These are phyloP conservation scores for Ampelocalamus luodianensis DNA, from an alignment of 176 grass and related monocot species.

Conservation along the genomic window DNA sequence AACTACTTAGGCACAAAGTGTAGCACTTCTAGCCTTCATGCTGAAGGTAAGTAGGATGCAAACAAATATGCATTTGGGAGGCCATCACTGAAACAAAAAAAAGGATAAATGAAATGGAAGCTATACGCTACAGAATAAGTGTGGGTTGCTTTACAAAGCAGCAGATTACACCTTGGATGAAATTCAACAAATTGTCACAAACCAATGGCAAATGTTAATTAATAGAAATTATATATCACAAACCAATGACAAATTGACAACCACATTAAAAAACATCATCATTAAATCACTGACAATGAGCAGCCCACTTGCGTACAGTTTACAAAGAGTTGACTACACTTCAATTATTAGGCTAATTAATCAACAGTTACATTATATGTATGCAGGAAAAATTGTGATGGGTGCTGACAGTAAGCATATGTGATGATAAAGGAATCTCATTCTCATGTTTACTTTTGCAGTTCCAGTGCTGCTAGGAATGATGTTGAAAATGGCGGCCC, in stretches of 20 bases:
- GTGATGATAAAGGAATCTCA: not conserved
- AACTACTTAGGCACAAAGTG: not conserved
- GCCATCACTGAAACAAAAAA: not conserved
- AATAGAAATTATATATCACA: not conserved
- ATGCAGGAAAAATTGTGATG: not conserved
- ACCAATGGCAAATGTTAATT: not conserved
- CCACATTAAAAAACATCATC: not conserved
- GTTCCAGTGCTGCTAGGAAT: constrained; percentile 80
- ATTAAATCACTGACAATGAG: too few relatives aligned
- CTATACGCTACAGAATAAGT: not conserved
- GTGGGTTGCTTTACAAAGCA: not conserved
- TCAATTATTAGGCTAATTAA: not conserved
- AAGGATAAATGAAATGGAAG: not conserved
- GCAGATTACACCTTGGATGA: not conserved
- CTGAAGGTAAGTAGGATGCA: not conserved
- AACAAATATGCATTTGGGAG: not conserved
- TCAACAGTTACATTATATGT: not conserved
- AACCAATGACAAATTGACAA: not conserved
- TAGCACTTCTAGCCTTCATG: not conserved
- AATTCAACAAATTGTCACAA: not conserved
- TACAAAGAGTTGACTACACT: not conserved
- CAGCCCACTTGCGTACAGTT: not conserved
- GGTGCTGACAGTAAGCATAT: not conserved
- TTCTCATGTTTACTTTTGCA: constrained; percentile 53
- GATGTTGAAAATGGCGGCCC: constrained; percentile 75